Conservation (phyloP, 1,139 yeast species). For the Geotrichum histeridarum region DNA sequence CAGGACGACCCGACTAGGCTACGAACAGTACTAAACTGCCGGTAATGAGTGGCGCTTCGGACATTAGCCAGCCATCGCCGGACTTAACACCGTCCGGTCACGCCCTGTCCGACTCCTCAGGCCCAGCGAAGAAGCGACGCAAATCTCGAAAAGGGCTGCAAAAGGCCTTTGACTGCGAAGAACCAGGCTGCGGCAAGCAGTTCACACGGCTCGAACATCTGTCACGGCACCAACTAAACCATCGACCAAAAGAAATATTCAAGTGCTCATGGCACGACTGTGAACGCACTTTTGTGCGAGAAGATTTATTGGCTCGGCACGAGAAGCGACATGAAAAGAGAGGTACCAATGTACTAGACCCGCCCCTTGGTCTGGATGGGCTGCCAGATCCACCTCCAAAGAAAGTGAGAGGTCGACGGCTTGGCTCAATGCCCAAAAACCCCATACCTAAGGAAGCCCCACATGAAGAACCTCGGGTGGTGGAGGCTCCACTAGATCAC, state of each 20-base stretch:
- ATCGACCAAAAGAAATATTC: conserved; percentile 15
- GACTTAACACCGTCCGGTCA: not conserved
- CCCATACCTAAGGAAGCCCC: too few species aligned
- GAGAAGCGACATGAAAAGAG: conserved; percentile 9
- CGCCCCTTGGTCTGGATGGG: not conserved
- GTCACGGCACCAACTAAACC: conserved; percentile 39
- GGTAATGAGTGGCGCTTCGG: not conserved
- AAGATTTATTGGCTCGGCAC: conserved; percentile 13
- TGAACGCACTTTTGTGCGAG: conserved; percentile 15
- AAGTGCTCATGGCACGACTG: conserved; percentile 13
- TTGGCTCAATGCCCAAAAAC: too few species aligned
- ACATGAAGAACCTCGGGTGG: too few species aligned
- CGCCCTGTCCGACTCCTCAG: not conserved
- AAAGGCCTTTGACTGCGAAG: conserved; percentile 43
- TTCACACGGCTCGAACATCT: conserved; percentile 51
- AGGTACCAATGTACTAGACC: not conserved
- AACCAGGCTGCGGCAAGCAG: conserved; percentile 54
- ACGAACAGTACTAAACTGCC: too few species aligned
- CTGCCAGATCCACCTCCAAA: not conserved
- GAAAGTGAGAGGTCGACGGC: not conserved
- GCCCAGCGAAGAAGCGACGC: conserved; percentile 16
- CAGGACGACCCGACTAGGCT: not conserved
- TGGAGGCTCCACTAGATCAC: too few species aligned
- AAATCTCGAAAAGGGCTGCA: conserved; percentile 35
- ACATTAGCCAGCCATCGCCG: not conserved